phyloP scores from a whole-genome alignment of 2,329 filamentous ascomycete genomes.

The Monosporascus sp. region DNA sequence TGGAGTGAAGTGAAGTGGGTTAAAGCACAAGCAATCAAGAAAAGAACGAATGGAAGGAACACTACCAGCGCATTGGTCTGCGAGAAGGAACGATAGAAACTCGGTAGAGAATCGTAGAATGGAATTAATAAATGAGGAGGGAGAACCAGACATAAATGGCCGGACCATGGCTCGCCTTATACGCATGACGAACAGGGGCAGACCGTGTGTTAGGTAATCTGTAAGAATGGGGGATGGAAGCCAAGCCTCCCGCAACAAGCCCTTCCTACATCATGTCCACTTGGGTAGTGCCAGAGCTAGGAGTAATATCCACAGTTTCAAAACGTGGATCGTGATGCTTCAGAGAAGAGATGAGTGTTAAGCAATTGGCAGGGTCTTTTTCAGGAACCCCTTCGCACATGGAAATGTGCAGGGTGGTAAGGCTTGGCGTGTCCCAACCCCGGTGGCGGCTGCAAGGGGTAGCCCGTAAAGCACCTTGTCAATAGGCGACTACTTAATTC shows the following conservation, averaged over 20 bases:
- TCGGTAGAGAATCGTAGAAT: slow-evolving; percentile 18
- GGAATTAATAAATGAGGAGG: slow-evolving; percentile 25
- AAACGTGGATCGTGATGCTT: slow-evolving; percentile 32
- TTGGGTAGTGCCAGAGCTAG: slow-evolving; percentile 21
- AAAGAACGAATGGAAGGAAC: slow-evolving; percentile 44
- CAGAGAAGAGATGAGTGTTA: slow-evolving; percentile 22
- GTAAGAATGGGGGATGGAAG: slow-evolving; percentile 17
- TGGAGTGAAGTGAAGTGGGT: slow-evolving; percentile 31
- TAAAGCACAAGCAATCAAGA: slow-evolving; percentile 30
- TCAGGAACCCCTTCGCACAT: slow-evolving; percentile 2
- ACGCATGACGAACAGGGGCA: slow-evolving; percentile 15
- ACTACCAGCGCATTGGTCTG: slow-evolving; percentile 43
- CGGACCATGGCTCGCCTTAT: slow-evolving; percentile 40
- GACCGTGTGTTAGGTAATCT: slow-evolving; percentile 18
- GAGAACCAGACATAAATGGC: slow-evolving; percentile 26
- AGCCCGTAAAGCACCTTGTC: slow-evolving; percentile 13
- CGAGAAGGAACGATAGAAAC: slow-evolving; percentile 28
- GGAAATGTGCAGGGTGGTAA: slow-evolving; percentile 17
- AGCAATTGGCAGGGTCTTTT: slow-evolving; percentile 24
- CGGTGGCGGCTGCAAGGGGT: slow-evolving; percentile 3
- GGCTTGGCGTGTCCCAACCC: slow-evolving; percentile 3
- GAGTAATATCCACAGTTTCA: slow-evolving; percentile 34
- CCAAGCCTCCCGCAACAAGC: slow-evolving; percentile 20
- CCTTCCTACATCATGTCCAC: slow-evolving; percentile 21
- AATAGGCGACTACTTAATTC: background rate